Evolutionary conservation across 2,329 filamentous ascomycete species (phyloP).

Genomic region (Penicillium vulpinum): DNA sequence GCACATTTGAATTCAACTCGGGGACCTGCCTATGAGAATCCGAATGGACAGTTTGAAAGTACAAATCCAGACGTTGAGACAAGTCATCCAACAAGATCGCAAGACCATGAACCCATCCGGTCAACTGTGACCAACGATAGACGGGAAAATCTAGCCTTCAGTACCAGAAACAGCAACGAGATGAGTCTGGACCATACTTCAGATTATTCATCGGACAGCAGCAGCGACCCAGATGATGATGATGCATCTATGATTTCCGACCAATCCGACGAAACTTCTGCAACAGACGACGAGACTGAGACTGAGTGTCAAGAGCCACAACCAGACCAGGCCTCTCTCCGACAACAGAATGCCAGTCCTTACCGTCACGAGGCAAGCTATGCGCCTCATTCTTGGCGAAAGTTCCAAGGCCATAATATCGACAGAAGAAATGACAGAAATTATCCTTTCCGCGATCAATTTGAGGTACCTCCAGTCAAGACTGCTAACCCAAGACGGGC

Average conservation of each 20-base stretch:
- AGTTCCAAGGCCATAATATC: conserved; percentile 5
- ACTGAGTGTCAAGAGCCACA: conserved; percentile 15
- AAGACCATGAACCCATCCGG: background rate
- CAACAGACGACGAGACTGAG: conserved; percentile 28
- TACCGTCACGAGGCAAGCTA: conserved; percentile 7
- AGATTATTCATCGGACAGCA: conserved; percentile 19
- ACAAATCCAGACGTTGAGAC: background rate
- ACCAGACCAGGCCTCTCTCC: conserved; percentile 21
- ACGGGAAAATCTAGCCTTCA: background rate
- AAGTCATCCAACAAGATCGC: background rate
- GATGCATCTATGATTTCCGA: conserved; percentile 33
- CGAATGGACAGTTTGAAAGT: background rate
- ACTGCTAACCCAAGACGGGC: background rate
- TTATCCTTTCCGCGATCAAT: background rate
- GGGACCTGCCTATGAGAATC: background rate
- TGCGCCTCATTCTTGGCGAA: conserved; percentile 1
- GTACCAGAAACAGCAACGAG: background rate
- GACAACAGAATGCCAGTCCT: conserved; percentile 21
- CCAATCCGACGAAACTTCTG: conserved; percentile 26
- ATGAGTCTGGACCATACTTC: background rate
- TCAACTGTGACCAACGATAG: background rate
- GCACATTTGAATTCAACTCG: background rate
- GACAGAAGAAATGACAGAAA: conserved; percentile 11
- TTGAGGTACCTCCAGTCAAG: conserved; percentile 7
- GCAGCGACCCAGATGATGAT: conserved; percentile 34